Conservation (phyloP, 129 eudicot species). For the Arctium minus region DNA sequence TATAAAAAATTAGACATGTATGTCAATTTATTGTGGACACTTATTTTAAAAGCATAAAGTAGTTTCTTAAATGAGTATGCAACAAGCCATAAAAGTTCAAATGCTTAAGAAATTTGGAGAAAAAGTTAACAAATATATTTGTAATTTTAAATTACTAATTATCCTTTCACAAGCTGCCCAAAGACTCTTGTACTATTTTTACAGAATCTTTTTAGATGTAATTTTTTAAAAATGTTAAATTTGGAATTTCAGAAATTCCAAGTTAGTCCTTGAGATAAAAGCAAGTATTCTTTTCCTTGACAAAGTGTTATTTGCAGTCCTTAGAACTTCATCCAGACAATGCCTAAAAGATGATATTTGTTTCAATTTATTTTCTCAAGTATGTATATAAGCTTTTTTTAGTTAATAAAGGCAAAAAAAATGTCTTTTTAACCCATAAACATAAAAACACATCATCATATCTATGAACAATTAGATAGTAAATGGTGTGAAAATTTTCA, state of each 20-base stretch:
- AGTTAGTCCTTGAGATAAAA: not conserved
- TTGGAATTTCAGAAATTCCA: not conserved
- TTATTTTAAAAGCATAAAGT: no score
- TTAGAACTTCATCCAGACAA: constrained; percentile 1
- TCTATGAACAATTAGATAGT: not conserved
- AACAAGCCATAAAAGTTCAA: not conserved
- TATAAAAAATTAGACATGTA: no score
- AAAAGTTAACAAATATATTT: not conserved
- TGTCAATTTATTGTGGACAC: no score
- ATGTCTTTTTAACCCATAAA: not conserved
- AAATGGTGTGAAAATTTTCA: not conserved
- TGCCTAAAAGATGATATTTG: not conserved
- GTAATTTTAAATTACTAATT: not conserved
- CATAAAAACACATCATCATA: not conserved
- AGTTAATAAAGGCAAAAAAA: not conserved
- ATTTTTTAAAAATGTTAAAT: not conserved
- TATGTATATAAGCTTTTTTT: not conserved
- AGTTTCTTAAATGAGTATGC: not conserved
- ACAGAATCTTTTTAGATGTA: constrained; percentile 11
- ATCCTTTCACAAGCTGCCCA: constrained; percentile 17
- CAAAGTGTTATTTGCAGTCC: not conserved
- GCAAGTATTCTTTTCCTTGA: not conserved
- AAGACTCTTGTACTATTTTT: constrained; percentile 2
- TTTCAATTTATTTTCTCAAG: not conserved
- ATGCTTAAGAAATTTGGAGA: no score